Base-by-base conservation (phyloP, 345 rosid genomes). In the Syzygium aromaticum region DNA sequence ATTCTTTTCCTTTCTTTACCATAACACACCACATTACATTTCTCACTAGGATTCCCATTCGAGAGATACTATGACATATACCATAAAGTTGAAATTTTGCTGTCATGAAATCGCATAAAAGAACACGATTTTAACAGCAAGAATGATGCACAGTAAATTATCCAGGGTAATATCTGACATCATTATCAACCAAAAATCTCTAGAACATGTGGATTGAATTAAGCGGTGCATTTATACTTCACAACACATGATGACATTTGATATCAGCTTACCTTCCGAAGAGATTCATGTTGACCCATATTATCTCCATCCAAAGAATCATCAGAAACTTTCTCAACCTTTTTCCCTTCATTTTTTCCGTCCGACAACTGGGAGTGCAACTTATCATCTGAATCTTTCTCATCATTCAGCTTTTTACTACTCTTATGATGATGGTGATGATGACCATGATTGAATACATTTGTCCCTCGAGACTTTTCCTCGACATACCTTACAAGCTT, bases 401-500 rank as follows among this genome's bases (percentile, higher is more conserved):
- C 95, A 90, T 92, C 96, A 92, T 94, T 93, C 88, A 92, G 88
- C 88, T 94, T 94, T 88, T 92, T 91, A 89, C 84, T 92, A 87
- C 89, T 90, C 86, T 91, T 93, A 87, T 90, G 94, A 91, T 94
- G 94, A 83, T 92, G 96, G 90, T 93, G 97, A 88, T 94, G 97
- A 52, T 95, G 99, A 77, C 94, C 92, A 86, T 94, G 98, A 77
- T 93, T 92, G 95, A 93, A 93, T 30, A 93, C 90, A 90, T 84
- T 86, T 90, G 90, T 90, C 61, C 93, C 95, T 56, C 91, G 86
- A 54, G 98, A 94, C 88, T 95, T 92, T 84, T 92, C 95, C 87
- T 98, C 98, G 28, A 98, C 95, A 89, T 94, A 96, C 89, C 99
- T 94, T 86, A 98, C 99, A 89, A 96, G 86, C 93, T 95, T 98